phyloP scores from a whole-genome alignment of 208 protist genomes.

The Crithidia sp. region DNA sequence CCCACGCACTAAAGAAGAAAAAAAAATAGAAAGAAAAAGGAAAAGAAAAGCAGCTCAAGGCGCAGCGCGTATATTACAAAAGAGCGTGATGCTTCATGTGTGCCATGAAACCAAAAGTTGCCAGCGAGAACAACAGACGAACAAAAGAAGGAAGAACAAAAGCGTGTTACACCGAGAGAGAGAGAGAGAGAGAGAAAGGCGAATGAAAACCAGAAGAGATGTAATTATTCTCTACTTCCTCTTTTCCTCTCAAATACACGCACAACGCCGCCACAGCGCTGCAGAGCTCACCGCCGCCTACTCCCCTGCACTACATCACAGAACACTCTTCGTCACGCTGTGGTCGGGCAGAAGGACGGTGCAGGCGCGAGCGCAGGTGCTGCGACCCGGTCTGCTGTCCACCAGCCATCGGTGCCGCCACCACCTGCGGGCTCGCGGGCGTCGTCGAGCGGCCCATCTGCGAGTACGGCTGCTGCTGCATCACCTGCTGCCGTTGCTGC shows the following conservation, averaged over 20 bases:
- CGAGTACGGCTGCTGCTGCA: conserved; percentile 21
- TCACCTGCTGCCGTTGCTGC: conserved; percentile 6
- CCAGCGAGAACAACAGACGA: no score
- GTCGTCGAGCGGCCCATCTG: conserved; percentile 7
- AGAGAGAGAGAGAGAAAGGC: no score
- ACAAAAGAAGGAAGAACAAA: neutral
- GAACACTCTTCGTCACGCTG: conserved; percentile 21
- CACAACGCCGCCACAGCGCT: neutral
- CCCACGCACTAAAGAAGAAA: neutral
- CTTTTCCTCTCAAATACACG: neutral
- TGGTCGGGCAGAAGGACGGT: conserved; percentile 4
- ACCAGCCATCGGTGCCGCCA: neutral
- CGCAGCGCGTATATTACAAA: no score
- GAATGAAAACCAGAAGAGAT: neutral
- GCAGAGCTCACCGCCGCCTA: no score
- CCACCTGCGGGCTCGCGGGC: neutral
- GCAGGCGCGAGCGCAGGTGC: neutral
- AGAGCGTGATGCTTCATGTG: no score
- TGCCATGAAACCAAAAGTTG: no score
- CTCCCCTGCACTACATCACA: conserved; percentile 9
- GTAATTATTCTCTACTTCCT: neutral
- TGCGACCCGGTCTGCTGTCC: neutral
- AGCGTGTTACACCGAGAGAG: no score
- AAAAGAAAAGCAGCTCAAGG: no score
- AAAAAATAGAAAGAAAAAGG: no score